Percentiles rank a stretch among this genome's conserved stretches.
Evolutionary conservation across 176 grass and related monocot species (phyloP).

Genomic region (Pontederia crassipes): DNA sequence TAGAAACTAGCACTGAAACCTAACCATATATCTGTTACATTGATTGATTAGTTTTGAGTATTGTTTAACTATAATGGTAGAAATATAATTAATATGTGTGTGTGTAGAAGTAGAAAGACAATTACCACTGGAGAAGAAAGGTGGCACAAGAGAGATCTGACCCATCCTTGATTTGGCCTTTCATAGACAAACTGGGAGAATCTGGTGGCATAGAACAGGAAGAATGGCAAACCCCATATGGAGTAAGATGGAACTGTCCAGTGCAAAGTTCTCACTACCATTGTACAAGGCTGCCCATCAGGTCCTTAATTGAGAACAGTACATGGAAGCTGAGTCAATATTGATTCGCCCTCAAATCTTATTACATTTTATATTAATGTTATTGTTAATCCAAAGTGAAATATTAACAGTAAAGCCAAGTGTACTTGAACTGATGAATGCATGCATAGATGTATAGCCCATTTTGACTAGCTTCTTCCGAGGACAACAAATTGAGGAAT

Average conservation of each 20-base stretch:
- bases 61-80: too few relatives aligned
- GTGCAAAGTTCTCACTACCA: constrained; percentile 78
- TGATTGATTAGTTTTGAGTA: too few relatives aligned
- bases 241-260: constrained; percentile 98
- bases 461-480: too few relatives aligned
- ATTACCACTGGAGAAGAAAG: constrained; percentile 67
- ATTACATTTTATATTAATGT: not conserved
- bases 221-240: constrained; percentile 93
- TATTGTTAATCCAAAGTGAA: not conserved
- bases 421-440: too few relatives aligned
- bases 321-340: not conserved
- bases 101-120: not conserved
- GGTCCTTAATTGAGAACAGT: constrained; percentile 27
- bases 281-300: constrained; percentile 70
- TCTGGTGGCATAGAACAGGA: constrained; percentile 82
- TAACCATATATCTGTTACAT: not conserved
- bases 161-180: constrained; percentile 55
- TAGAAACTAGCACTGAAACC: too few relatives aligned
- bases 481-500: too few relatives aligned
- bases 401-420: too few relatives aligned
- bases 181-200: constrained; percentile 79
- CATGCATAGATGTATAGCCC: too few relatives aligned
- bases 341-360: not conserved
- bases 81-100: not conserved
- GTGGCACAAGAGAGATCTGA: constrained; percentile 56